Evolutionary conservation across 106 monocot genomes (phyloP).

Genomic region (Dendrobium nobile): DNA sequence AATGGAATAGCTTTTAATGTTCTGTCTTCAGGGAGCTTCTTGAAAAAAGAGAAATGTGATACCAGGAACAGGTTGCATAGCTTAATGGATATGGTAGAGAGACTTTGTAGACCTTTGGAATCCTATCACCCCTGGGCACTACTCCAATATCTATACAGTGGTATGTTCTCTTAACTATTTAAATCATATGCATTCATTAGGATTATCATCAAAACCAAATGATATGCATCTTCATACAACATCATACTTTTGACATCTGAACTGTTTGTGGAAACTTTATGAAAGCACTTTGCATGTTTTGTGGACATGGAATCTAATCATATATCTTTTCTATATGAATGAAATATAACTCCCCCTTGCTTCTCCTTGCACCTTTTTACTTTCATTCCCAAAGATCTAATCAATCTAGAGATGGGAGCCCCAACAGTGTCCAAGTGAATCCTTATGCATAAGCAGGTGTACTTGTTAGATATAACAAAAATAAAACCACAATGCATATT

Average conservation of each 20-base stretch:
- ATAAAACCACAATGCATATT: not conserved
- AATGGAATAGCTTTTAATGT: constrained; percentile 2
- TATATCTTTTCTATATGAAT: not conserved
- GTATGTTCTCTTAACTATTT: constrained; percentile 27
- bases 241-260: not conserved
- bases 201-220: not conserved
- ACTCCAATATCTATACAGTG: constrained; percentile 69
- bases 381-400: not conserved
- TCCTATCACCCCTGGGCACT: constrained; percentile 71
- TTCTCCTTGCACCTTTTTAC: not conserved
- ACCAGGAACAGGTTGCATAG: constrained; percentile 13
- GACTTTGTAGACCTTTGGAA: constrained; percentile 33
- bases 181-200: not conserved
- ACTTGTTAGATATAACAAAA: too few relatives aligned
- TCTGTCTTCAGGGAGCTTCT: constrained; percentile 8
- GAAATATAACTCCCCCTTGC: not conserved
- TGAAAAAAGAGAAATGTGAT: constrained; percentile 15
- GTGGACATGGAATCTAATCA: not conserved
- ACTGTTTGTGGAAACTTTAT: not conserved
- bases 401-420: not conserved
- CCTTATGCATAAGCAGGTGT: not conserved
- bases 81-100: constrained; percentile 43
- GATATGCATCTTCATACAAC: not conserved
- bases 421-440: not conserved
- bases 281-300: not conserved